Base-by-base conservation (phyloP, 2,329 filamentous ascomycete genomes). In the Exophiala sideris region DNA sequence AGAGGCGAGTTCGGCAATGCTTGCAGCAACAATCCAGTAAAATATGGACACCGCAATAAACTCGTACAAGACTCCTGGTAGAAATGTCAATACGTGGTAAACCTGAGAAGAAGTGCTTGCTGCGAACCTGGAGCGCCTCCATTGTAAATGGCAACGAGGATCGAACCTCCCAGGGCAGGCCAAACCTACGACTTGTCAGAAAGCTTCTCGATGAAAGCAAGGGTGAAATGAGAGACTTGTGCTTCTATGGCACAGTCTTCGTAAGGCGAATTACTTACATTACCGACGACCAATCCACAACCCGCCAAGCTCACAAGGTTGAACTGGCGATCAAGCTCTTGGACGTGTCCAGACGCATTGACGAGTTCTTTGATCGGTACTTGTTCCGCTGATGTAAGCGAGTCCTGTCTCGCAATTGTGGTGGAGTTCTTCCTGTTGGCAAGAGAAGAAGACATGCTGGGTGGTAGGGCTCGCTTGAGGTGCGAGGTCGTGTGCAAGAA, bases 261-360 rank as follows among this genome's bases (percentile, higher is more conserved):
- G 16, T 18, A 18, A 3, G 20, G 8, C 10, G 20, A 42, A 11
- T 42, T 21, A 40, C n/a, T 6, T 4, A 44, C 21, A 62, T 85
- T 85, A 66, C 84, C 83, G 21, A 83, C 80, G 1, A 81, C 84
- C 45, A 86, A 68, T 0, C 80, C 82, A 45, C 82, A 74, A 18
- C 80, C 82, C 47, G 81, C 81, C 40, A 86, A 78, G 48, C 77
- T 80, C 40, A 84, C 60, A 6, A 86, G 70, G 36, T 80, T 77
- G 67, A 85, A 86, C 62, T 86, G 83, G 14, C 84, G 76, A 53
- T 79, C 76, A 40, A 87, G 69, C 65, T 86, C 82, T 67, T 86
- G 83, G 56, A 72, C 73, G 67, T 87, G 82, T 4, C 84, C 83
- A 1, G 83, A 83, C 1, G 81, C 82, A 63, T 87, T 87, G 65